phyloP scores from a whole-genome alignment of 2,329 filamentous ascomycete genomes.

The Stenocarpella maydis region DNA sequence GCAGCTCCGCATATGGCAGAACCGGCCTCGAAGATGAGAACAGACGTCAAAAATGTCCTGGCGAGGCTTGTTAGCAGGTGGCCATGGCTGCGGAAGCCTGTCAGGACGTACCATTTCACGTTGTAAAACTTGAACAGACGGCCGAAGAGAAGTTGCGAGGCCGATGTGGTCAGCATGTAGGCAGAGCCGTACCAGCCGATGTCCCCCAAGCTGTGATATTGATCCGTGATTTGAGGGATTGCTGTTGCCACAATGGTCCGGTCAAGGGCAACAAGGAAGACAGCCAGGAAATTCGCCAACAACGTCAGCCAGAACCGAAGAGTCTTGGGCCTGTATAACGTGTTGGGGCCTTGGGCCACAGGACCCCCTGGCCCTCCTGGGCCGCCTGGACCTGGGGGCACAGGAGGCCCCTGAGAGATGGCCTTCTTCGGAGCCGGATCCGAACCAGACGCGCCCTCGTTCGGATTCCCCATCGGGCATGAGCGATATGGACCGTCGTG shows the following conservation, averaged over 20 bases:
- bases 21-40: constrained; percentile 63
- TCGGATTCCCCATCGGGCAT: background rate
- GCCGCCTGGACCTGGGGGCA: constrained; percentile 12
- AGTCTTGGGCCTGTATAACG: constrained; percentile 60
- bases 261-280: constrained; percentile 67
- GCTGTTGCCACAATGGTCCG: constrained; percentile 65
- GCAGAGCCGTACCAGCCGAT: constrained; percentile 72
- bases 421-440: constrained; percentile 1
- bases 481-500: background rate
- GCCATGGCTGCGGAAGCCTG: background rate
- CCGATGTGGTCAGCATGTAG: constrained; percentile 67
- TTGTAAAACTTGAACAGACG: constrained; percentile 63
- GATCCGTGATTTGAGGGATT: constrained; percentile 63
- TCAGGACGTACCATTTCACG: constrained; percentile 50
- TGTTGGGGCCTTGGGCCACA: constrained; percentile 36
- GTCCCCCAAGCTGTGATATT: constrained; percentile 65
- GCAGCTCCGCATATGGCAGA: constrained; percentile 64
- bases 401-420: constrained; percentile 10
- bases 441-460: background rate
- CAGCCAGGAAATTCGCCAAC: constrained; percentile 60
- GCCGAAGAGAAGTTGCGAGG: constrained; percentile 62
- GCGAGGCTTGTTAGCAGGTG: background rate
- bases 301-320: constrained; percentile 65
- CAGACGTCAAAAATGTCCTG: constrained; percentile 55
- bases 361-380: constrained; percentile 15